A percentile compares a stretch with the other conserved stretches of the same genome.
phyloP scores from a whole-genome alignment of 78 protist species.

The Planoprotostelium fungivorum region DNA sequence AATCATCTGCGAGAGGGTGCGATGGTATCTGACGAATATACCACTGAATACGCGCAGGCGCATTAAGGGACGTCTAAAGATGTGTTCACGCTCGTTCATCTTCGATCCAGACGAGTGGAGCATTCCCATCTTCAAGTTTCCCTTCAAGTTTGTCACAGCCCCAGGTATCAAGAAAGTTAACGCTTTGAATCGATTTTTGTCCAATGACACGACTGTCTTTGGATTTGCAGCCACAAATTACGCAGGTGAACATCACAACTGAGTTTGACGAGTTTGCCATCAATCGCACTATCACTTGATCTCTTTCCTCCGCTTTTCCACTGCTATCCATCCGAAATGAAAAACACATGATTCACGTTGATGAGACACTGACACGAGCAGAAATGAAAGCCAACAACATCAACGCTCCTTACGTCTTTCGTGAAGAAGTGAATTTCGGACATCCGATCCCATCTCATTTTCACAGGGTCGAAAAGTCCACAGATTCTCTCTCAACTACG shows the following conservation, averaged over 20 bases:
- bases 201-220: background rate
- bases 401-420: conserved; percentile 38
- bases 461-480: background rate
- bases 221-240: background rate
- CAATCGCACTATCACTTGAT: too few relatives aligned
- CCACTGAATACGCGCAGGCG: conserved; percentile 4
- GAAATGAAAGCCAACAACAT: conserved; percentile 49
- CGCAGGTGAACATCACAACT: too few relatives aligned
- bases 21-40: background rate
- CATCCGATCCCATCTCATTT: background rate
- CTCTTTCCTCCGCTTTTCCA: too few relatives aligned
- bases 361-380: background rate
- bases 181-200: background rate
- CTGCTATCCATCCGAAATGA: too few relatives aligned
- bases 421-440: conserved; percentile 6
- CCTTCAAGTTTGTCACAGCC: conserved; percentile 22
- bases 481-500: conserved; percentile 62
- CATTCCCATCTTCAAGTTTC: conserved; percentile 44
- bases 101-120: conserved; percentile 62
- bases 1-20: conserved; percentile 22
- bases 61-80: conserved; percentile 42
- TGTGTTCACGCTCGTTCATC: conserved; percentile 65
- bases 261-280: too few relatives aligned
- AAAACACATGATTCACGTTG: too few relatives aligned
- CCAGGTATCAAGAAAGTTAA: background rate